A percentile compares a stretch with the other conserved stretches of the same genome.
Conservation (phyloP, 1,284 basidiomycete genomes). For the Austropuccinia psidii region DNA sequence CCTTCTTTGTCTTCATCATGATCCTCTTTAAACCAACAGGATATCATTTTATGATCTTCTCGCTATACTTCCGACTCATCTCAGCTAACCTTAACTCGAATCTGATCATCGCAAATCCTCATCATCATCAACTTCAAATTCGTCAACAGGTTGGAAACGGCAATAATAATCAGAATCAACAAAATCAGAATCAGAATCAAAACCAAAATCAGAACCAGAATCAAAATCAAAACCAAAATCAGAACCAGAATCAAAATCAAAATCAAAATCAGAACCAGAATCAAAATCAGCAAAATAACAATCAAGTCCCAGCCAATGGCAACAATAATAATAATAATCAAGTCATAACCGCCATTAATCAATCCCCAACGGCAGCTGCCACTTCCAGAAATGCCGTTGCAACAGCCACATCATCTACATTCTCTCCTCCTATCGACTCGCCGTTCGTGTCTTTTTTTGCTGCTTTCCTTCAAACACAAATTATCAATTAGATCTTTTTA, state of each 20-base stretch:
- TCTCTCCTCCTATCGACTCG: conserved; percentile 10
- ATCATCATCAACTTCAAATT: no score
- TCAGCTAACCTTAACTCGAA: no score
- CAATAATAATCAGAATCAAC: not conserved
- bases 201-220: no score
- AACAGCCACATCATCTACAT: not conserved
- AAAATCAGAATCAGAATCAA: not conserved
- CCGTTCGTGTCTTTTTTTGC: not conserved
- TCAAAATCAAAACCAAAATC: not conserved
- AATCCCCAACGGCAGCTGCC: not conserved
- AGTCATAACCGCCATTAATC: not conserved
- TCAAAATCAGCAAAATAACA: not conserved
- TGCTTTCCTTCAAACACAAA: no score
- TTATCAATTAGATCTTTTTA: not conserved
- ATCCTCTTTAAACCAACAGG: no score
- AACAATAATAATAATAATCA: not conserved
- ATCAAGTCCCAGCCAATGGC: not conserved
- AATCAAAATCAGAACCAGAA: conserved; percentile 11
- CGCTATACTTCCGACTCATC: no score
- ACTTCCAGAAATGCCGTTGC: not conserved
- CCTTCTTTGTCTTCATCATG: no score
- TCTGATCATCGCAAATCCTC: no score
- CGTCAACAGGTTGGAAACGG: no score
- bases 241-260: not conserved
- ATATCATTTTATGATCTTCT: no score